These are phyloP conservation scores for Claviceps arundinis DNA, from an alignment of 2,329 filamentous ascomycete species.

Conservation along the genomic window DNA sequence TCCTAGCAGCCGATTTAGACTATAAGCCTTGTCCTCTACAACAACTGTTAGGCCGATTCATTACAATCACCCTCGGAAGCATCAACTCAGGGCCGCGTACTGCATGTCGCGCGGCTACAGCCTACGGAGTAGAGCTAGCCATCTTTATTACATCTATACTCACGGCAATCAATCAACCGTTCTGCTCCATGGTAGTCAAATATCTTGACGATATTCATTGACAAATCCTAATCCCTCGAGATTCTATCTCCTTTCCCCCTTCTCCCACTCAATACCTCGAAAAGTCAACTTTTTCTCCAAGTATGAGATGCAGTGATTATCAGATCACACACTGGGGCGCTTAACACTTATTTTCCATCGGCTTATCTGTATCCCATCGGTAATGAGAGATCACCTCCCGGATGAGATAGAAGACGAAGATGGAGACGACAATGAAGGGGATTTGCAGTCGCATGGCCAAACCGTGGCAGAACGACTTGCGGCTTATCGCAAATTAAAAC, in stretches of 20 bases:
- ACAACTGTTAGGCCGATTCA: slow-evolving; percentile 3
- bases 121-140: neutral
- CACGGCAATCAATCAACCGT: neutral
- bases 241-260: neutral
- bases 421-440: slow-evolving; percentile 31
- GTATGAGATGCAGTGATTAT: neutral
- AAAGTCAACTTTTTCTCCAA: neutral
- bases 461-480: slow-evolving; percentile 44
- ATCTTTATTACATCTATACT: neutral
- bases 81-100: neutral
- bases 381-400: neutral
- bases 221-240: neutral
- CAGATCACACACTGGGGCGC: neutral
- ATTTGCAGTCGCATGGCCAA: slow-evolving; percentile 27
- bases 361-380: neutral
- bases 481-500: slow-evolving; percentile 57
- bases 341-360: neutral
- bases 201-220: neutral
- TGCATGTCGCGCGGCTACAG: neutral
- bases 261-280: neutral
- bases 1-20: neutral
- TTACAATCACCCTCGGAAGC: neutral
- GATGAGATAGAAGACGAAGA: slow-evolving; percentile 44
- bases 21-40: neutral
- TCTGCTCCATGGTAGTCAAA: neutral